These are phyloP conservation scores for Fibroporia radiculosa DNA, from an alignment of 768 basidiomycete species.

Conservation along the genomic window DNA sequence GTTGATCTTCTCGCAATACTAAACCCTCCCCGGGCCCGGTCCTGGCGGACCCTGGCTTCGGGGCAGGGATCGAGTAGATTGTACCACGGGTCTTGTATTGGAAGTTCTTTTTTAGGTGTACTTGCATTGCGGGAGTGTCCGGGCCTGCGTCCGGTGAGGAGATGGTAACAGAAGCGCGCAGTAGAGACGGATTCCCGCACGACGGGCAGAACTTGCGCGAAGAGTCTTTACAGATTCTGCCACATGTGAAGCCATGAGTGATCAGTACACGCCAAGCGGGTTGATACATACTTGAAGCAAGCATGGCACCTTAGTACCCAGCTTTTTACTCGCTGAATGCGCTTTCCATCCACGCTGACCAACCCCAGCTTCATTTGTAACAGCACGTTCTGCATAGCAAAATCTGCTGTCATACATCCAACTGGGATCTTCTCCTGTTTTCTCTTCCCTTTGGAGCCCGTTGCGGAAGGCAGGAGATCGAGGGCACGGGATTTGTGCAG, in stretches of 20 bases:
- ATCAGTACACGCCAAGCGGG: no score
- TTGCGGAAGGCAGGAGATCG: constrained; percentile 64
- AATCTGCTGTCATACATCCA: constrained; percentile 98
- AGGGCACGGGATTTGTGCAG: constrained; percentile 84
- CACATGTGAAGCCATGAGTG: no score
- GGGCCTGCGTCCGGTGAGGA: constrained; percentile 52
- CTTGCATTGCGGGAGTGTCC: constrained; percentile 64
- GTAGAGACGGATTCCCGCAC: constrained; percentile 86
- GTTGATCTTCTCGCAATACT: constrained; percentile 89
- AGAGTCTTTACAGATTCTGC: constrained; percentile 90
- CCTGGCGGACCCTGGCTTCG: constrained; percentile 85
- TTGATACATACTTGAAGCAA: constrained; percentile 85
- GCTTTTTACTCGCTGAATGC: constrained; percentile 85
- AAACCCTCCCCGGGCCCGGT: constrained; percentile 74
- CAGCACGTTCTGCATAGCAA: constrained; percentile 97
- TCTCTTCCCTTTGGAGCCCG: constrained; percentile 25
- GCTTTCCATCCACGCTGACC: constrained; percentile 84
- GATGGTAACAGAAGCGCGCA: constrained; percentile 88
- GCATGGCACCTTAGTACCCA: constrained; percentile 98
- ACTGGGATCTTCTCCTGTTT: constrained; percentile 42
- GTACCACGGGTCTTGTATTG: constrained; percentile 90
- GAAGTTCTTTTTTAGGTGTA: constrained; percentile 95
- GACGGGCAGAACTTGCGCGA: constrained; percentile 96
- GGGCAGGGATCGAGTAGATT: constrained; percentile 85
- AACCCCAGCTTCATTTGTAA: constrained; percentile 90